Percentiles rank a stretch among this genome's conserved stretches.
Conservation (phyloP, 2,329 filamentous ascomycete genomes). For the Emmonsiellopsis sp. region DNA sequence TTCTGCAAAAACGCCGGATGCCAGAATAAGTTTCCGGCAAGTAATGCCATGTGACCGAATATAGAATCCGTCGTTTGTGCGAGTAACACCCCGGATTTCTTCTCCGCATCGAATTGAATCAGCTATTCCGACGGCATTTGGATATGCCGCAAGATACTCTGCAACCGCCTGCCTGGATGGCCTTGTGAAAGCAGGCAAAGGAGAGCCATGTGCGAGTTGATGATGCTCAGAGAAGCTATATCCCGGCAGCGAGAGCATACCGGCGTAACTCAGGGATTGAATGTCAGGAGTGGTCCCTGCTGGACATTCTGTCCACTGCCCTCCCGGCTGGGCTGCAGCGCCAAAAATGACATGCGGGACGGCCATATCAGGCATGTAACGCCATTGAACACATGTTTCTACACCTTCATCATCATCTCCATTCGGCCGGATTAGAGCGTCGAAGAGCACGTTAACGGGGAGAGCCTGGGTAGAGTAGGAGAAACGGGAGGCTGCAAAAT, state of each 20-base stretch:
- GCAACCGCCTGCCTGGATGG: conserved; percentile 48
- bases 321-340: conserved; percentile 42
- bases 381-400: conserved; percentile 47
- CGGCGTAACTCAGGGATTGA: conserved; percentile 52
- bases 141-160: conserved; percentile 47
- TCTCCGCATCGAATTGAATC: conserved; percentile 38
- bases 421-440: conserved; percentile 50
- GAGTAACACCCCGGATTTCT: conserved; percentile 35
- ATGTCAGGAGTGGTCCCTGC: conserved; percentile 47
- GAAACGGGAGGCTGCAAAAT: conserved; percentile 49
- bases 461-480: conserved; percentile 55
- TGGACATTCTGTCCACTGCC: conserved; percentile 51
- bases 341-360: conserved; percentile 49
- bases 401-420: conserved; percentile 47
- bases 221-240: conserved; percentile 50
- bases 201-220: conserved; percentile 29
- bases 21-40: conserved; percentile 50
- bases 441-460: conserved; percentile 51
- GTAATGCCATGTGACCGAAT: conserved; percentile 43
- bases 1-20: conserved; percentile 51
- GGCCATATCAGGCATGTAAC: conserved; percentile 40
- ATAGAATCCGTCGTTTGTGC: conserved; percentile 39
- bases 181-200: conserved; percentile 44
- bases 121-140: conserved; percentile 43
- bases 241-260: conserved; percentile 52